These are phyloP conservation scores for Gossypium rotundifolium DNA, from an alignment of 345 rosid genomes.

Conservation along the genomic window DNA sequence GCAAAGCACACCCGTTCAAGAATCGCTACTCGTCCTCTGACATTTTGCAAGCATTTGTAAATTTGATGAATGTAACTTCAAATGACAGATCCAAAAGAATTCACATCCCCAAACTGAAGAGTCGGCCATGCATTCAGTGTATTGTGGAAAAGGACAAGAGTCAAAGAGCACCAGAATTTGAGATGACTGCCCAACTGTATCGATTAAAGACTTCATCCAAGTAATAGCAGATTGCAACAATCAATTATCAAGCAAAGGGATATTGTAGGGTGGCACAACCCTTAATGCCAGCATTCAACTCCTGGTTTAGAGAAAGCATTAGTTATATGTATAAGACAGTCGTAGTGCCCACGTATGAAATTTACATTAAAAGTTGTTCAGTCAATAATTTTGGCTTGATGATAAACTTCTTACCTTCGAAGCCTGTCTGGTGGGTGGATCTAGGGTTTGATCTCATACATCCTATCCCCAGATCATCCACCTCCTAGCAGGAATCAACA, in stretches of 20 bases:
- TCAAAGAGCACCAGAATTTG: background rate
- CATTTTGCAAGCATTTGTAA: background rate
- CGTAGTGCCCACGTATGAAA: background rate
- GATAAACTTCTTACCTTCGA: conserved; percentile 21
- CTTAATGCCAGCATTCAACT: conserved; percentile 13
- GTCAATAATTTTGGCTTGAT: too few species aligned
- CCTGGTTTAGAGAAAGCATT: conserved; percentile 16
- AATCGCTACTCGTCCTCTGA: background rate
- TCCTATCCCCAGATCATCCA: conserved; percentile 18
- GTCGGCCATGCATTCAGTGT: background rate
- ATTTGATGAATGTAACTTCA: conserved; percentile 7
- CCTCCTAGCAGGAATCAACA: conserved; percentile 16
- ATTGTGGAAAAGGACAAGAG: background rate
- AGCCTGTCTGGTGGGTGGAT: conserved; percentile 19
- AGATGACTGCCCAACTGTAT: background rate
- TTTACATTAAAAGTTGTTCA: background rate
- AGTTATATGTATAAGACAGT: background rate
- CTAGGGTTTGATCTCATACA: conserved; percentile 16
- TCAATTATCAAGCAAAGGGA: background rate
- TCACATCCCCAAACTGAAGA: background rate
- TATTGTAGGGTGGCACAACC: background rate
- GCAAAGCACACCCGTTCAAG: background rate
- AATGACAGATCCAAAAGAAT: background rate
- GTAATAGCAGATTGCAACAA: background rate
- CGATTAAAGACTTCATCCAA: background rate